Conservation (phyloP, 371 early-diverging fungal species). For the Cokeromyces recurvatus region DNA sequence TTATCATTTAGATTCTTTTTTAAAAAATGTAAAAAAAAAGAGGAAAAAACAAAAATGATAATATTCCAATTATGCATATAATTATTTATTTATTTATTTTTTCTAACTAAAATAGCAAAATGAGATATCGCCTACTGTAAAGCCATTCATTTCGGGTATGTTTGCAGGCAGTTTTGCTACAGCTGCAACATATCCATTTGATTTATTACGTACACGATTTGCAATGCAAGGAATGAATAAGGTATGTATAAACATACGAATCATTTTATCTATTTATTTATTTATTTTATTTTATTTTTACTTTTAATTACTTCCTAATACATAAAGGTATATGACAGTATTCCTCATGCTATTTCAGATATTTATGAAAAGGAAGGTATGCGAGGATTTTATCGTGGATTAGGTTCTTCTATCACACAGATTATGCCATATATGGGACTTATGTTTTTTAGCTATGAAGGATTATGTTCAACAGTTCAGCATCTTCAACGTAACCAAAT, state of each 20-base stretch:
- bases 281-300: not conserved
- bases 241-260: slow-evolving; percentile 26
- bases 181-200: slow-evolving; percentile 81
- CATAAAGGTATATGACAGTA: slow-evolving; percentile 57
- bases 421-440: slow-evolving; percentile 91
- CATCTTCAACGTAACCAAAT: slow-evolving; percentile 10
- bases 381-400: slow-evolving; percentile 80
- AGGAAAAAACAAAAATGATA: no score
- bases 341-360: slow-evolving; percentile 52
- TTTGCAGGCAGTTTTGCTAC: slow-evolving; percentile 76
- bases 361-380: slow-evolving; percentile 72
- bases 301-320: not conserved
- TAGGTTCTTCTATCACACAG: slow-evolving; percentile 73
- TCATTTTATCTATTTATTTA: no score
- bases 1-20: slow-evolving; percentile 38
- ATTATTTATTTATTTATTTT: not conserved
- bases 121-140: slow-evolving; percentile 20
- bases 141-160: slow-evolving; percentile 64
- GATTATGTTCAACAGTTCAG: slow-evolving; percentile 26
- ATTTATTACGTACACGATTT: slow-evolving; percentile 86
- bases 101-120: slow-evolving; percentile 1
- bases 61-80: not conserved
- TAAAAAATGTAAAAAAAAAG: slow-evolving; percentile 20
- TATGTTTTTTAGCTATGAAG: slow-evolving; percentile 70
- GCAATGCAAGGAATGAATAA: slow-evolving; percentile 68